phyloP scores from a whole-genome alignment of 2,329 filamentous ascomycete genomes.

The Penicillium sp. region DNA sequence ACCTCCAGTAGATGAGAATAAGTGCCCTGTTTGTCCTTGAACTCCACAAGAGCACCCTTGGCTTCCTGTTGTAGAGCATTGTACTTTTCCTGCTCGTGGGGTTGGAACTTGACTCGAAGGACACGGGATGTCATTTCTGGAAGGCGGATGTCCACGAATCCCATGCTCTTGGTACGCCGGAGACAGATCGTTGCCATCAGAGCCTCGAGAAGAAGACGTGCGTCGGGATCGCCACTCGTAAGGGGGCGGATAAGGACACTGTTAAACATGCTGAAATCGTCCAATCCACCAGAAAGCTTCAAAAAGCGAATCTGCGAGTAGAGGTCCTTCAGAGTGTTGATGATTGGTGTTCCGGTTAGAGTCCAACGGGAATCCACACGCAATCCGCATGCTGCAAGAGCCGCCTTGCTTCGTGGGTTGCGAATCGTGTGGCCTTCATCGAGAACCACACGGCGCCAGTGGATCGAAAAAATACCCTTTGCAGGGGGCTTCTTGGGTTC shows the following conservation, averaged over 20 bases:
- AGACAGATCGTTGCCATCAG: slow-evolving; percentile 82
- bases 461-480: slow-evolving; percentile 64
- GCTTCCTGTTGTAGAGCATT: slow-evolving; percentile 76
- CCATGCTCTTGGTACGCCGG: slow-evolving; percentile 84
- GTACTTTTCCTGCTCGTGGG: slow-evolving; percentile 78
- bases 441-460: slow-evolving; percentile 79
- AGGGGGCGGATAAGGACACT: slow-evolving; percentile 71
- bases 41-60: slow-evolving; percentile 69
- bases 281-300: slow-evolving; percentile 73
- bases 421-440: slow-evolving; percentile 85
- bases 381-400: slow-evolving; percentile 69
- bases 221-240: slow-evolving; percentile 59
- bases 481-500: slow-evolving; percentile 49
- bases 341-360: slow-evolving; percentile 78
- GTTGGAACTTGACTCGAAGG: slow-evolving; percentile 72
- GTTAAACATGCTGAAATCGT: slow-evolving; percentile 75
- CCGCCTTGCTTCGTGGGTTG: slow-evolving; percentile 73
- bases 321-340: slow-evolving; percentile 81
- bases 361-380: slow-evolving; percentile 77
- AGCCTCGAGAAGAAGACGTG: slow-evolving; percentile 69
- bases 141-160: slow-evolving; percentile 79
- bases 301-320: slow-evolving; percentile 81
- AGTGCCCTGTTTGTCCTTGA: slow-evolving; percentile 55
- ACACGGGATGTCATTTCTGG: slow-evolving; percentile 78
- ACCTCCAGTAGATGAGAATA: slow-evolving; percentile 81